phyloP scores from a whole-genome alignment of 2,329 filamentous ascomycete species.

The Diaporthe destruens region DNA sequence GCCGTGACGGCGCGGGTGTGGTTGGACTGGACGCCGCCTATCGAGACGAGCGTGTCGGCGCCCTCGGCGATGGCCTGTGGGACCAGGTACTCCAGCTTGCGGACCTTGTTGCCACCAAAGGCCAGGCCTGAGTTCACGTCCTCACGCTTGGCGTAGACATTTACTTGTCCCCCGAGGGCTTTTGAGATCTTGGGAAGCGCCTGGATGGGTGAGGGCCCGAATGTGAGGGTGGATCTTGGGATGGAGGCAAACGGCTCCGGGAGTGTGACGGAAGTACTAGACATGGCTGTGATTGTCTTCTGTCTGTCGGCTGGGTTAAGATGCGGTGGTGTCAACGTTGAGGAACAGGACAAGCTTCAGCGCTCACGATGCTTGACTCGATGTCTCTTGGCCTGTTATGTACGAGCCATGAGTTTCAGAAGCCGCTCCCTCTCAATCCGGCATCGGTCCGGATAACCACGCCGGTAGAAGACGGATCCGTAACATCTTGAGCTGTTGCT shows the following conservation, averaged over 20 bases:
- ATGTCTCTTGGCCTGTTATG: not conserved
- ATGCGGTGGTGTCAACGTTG: not conserved
- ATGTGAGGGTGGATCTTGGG: conserved; percentile 71
- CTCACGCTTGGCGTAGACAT: conserved; percentile 78
- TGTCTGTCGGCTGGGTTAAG: not conserved
- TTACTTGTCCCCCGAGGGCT: conserved; percentile 70
- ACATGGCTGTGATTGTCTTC: conserved; percentile 6
- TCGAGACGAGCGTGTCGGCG: conserved; percentile 73
- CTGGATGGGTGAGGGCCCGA: conserved; percentile 78
- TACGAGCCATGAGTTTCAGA: not conserved
- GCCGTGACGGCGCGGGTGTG: conserved; percentile 77
- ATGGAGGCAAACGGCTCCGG: conserved; percentile 74
- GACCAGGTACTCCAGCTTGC: conserved; percentile 78
- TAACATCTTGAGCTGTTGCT: not conserved
- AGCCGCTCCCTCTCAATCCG: conserved; percentile 26
- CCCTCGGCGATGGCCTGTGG: conserved; percentile 70
- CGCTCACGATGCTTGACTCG: not conserved
- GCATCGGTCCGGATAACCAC: conserved; percentile 40
- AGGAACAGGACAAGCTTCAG: not conserved
- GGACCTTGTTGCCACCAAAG: conserved; percentile 77
- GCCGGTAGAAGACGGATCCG: not conserved
- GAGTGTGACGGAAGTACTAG: conserved; percentile 56
- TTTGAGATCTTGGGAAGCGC: conserved; percentile 73
- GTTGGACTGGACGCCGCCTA: conserved; percentile 78
- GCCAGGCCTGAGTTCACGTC: conserved; percentile 78